Base-by-base conservation (phyloP, 768 basidiomycete genomes). In the Boletus rubescentipes region DNA sequence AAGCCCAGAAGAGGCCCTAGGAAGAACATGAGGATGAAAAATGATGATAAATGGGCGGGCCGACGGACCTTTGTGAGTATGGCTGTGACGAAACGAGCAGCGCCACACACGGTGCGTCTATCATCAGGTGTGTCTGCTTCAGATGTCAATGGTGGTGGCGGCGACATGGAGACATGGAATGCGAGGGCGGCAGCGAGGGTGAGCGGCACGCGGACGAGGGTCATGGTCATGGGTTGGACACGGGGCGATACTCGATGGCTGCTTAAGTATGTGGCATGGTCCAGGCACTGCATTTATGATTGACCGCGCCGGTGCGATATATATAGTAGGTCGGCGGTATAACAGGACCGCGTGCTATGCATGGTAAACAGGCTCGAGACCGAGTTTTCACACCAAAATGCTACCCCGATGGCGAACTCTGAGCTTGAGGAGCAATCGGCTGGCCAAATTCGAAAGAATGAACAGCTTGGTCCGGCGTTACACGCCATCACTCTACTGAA, bases 91-190 rank as follows among this genome's bases (percentile, higher is more conserved):
- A 57, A 12, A 12, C 59, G 62, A 10, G 61, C 61, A 2, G 48
- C 32, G 32, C 53, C 32, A 23, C 32, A 8, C 15, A 49, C 32
- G n/a, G 56, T 5, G 59, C 43, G 23, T 73, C 73, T 29, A 75
- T 69, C 21, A 75, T 10, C 16, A 6, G 30, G 15, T 3, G 6
- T 32, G 30, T 23, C 42, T 14, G 29, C 1, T 20, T 30, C 21
- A 3, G 46, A 12, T n/a, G n/a, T n/a, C n/a, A n/a, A n/a, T 11
- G 37, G 18, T 3, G 43, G 10, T 2, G 39, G 82, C 37, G 81
- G 77, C 2, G 81, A 81, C 32, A 73, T 67, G 20, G 77, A 72
- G 29, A 72, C 64, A 30, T 79, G 78, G 15, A 81, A 62, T 26
- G 75, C 77, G 43, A 75, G 50, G 61, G 76, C 76, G 16, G 76